Conservation (phyloP, 2,329 filamentous ascomycete species). For the Trichoderma lentiforme region DNA sequence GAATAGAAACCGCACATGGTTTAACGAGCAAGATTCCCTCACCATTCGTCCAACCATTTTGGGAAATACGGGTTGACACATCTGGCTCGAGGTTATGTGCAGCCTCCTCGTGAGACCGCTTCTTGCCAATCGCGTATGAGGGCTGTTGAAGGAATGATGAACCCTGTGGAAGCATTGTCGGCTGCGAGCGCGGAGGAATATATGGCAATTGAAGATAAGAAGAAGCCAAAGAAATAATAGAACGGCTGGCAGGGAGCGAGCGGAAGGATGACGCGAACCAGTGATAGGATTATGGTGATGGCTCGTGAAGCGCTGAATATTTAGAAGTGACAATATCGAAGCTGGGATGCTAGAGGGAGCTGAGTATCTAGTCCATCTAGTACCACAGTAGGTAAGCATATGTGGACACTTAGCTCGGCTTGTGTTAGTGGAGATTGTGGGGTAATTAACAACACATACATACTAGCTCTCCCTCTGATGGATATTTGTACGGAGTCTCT, state of each 20-base stretch:
- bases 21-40: slow-evolving; percentile 73
- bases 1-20: slow-evolving; percentile 54
- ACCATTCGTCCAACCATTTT: slow-evolving; percentile 66
- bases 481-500: background rate
- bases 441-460: background rate
- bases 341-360: background rate
- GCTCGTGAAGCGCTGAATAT: background rate
- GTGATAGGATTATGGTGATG: background rate
- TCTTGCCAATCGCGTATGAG: slow-evolving; percentile 52
- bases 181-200: slow-evolving; percentile 29
- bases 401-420: background rate
- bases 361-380: background rate
- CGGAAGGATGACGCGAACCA: background rate
- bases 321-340: background rate
- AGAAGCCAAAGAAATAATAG: slow-evolving; percentile 40
- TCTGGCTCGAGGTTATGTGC: slow-evolving; percentile 63
- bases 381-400: background rate
- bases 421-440: background rate
- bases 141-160: slow-evolving; percentile 24
- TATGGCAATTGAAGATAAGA: slow-evolving; percentile 33
- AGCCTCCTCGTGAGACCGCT: slow-evolving; percentile 74
- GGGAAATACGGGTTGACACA: slow-evolving; percentile 47
- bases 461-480: background rate
- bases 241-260: slow-evolving; percentile 32
- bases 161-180: slow-evolving; percentile 26